A percentile compares a stretch with the other conserved stretches of the same genome.
These are phyloP conservation scores for Willaertia magna DNA, from an alignment of 208 protist genomes.

Conservation along the genomic window DNA sequence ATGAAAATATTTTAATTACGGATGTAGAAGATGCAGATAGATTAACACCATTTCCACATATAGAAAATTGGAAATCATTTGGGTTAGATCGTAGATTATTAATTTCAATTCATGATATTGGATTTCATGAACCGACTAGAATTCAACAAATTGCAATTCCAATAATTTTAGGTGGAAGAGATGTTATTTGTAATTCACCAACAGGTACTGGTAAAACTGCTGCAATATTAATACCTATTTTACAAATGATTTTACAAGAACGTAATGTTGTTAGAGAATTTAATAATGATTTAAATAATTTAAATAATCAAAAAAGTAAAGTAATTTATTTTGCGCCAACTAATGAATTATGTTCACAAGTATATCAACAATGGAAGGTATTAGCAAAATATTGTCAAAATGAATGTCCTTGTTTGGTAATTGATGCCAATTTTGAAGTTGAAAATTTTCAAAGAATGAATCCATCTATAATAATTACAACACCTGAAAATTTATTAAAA, in stretches of 20 bases:
- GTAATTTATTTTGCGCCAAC: background rate
- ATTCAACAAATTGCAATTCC: constrained; percentile 87
- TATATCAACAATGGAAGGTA: background rate
- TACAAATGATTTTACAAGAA: constrained; percentile 58
- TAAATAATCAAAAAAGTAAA: no score
- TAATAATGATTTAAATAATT: background rate
- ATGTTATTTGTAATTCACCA: constrained; percentile 12
- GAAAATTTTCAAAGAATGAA: no score
- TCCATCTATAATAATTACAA: no score
- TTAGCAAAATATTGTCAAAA: background rate
- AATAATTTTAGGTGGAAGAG: constrained; percentile 68
- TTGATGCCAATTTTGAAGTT: no score
- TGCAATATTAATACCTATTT: background rate
- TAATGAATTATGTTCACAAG: constrained; percentile 1
- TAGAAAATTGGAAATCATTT: background rate
- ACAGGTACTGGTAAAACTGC: constrained; percentile 12
- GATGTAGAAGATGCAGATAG: background rate
- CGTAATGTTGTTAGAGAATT: background rate
- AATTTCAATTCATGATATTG: background rate
- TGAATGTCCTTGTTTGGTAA: background rate
- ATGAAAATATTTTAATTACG: no score
- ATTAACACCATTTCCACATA: background rate
- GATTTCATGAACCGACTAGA: constrained; percentile 82
- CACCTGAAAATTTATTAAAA: no score
- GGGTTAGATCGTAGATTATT: background rate